Base-by-base conservation (phyloP, 1,139 yeast genomes). In the Geotrichum australiense region DNA sequence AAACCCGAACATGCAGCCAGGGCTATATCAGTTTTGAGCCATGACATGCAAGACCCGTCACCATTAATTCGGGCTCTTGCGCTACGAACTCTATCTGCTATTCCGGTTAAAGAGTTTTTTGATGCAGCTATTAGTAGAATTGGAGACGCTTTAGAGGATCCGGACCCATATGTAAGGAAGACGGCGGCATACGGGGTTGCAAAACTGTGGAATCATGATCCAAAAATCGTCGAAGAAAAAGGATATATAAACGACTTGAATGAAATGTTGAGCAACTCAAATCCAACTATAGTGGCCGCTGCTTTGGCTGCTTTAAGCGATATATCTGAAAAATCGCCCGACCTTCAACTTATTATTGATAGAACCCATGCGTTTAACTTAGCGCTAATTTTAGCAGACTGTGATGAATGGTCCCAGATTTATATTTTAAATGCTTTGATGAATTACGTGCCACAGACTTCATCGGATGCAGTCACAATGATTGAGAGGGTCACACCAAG, bases 361-460 rank as follows among this genome's bases (percentile, higher is more conserved):
- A 68, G 69, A 39, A 58, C 61, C 1, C 84, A 80, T 53, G 78
- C 84, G 1, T 52, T 71, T 34, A 67, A 69, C 27, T 63, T 84
- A 20, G 69, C 78, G 2, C 61, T 66, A 4, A 63, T 68, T 41
- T 59, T 83, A 33, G 61, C 69, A 2, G 73, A 68, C 44, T 70
- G 81, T 41, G 79, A 81, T 50, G 96, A 87, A 42, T 87, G 96
- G 95, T 74, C 79, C 41, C 94, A 81, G 56, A 70, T 76, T 0
- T 74, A 80, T 44, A 69, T 86, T n/a, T 64, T 89, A 43, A 76
- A 78, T 43, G 73, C 91, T 0, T 59, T 89, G 36, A 70, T 78
- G 71, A 68, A 76, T 15, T 85, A 73, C 59, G 80, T 81, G 0
- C 96, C 97, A 1, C 77, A 78, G 48, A 67, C 73, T 0, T 67